These are phyloP conservation scores for Magnolia officinalis DNA, from an alignment of 164 flowering plant species.

Conservation along the genomic window DNA sequence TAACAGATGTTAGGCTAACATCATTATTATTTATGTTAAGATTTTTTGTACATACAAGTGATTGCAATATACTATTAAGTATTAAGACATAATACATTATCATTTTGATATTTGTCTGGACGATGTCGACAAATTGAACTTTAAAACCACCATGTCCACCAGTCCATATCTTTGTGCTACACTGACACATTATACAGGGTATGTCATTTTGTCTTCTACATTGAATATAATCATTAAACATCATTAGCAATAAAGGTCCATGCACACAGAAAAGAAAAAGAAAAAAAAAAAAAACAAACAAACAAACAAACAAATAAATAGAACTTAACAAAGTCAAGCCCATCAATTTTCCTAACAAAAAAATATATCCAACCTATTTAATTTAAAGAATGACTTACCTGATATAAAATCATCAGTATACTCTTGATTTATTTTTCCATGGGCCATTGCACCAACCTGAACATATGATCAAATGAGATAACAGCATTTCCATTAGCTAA, in stretches of 20 bases:
- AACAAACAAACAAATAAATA: neutral
- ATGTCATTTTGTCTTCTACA: neutral
- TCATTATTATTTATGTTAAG: too few species aligned
- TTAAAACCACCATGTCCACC: too few species aligned
- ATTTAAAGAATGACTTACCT: constrained; percentile 28
- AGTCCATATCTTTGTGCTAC: too few species aligned
- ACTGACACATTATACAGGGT: neutral
- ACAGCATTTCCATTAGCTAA: neutral
- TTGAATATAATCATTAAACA: neutral
- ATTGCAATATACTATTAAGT: too few species aligned
- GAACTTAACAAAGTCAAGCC: too few species aligned
- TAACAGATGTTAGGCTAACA: too few species aligned
- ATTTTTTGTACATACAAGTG: too few species aligned
- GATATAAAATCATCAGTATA: constrained; percentile 63
- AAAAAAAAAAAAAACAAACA: too few species aligned
- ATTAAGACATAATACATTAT: too few species aligned
- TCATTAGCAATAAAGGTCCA: neutral
- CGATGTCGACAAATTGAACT: too few species aligned
- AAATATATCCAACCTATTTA: neutral
- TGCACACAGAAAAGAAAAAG: neutral
- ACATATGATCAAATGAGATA: neutral
- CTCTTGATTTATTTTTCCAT: constrained; percentile 59
- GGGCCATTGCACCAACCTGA: constrained; percentile 89
- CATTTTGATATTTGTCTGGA: too few species aligned
- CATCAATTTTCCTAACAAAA: neutral